Conservation (phyloP, 108 stramenopile genomes). For the Phaeodactylum tricornutum region DNA sequence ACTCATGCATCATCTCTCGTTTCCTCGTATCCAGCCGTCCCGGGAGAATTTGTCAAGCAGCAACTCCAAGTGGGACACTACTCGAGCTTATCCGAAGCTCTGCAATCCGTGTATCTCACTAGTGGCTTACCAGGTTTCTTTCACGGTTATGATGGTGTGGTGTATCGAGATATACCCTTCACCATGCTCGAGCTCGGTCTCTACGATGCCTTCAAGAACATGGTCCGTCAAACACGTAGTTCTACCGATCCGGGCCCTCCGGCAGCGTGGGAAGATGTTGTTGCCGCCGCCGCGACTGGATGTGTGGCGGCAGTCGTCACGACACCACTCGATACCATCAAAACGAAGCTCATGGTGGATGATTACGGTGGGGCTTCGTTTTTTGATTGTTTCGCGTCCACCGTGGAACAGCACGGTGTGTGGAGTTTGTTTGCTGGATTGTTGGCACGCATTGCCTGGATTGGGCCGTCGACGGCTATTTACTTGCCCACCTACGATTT, state of each 20-base stretch:
- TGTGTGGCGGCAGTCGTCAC: constrained; percentile 30
- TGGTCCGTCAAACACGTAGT: neutral
- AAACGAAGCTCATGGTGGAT: constrained; percentile 34
- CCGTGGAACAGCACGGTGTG: constrained; percentile 19
- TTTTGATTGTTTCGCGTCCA: constrained; percentile 7
- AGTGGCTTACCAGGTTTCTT: constrained; percentile 26
- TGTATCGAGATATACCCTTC: constrained; percentile 43
- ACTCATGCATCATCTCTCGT: no score
- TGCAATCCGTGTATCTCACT: neutral
- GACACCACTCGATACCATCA: constrained; percentile 38
- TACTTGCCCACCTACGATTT: constrained; percentile 29
- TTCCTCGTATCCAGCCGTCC: no score
- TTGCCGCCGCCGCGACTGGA: constrained; percentile 32
- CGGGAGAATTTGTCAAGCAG: constrained; percentile 51
- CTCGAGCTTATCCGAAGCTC: constrained; percentile 6
- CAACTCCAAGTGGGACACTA: constrained; percentile 32
- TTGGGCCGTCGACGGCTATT: constrained; percentile 38
- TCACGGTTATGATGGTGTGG: constrained; percentile 24
- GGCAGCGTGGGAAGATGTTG: neutral
- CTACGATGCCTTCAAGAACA: constrained; percentile 30
- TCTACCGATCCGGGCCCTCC: neutral
- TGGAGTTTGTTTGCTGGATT: constrained; percentile 20
- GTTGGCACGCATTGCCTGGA: constrained; percentile 31
- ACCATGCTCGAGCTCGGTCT: constrained; percentile 50
- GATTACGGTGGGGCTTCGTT: constrained; percentile 14